Percentiles rank a stretch among this genome's conserved stretches.
Conservation (phyloP, 1,284 basidiomycete genomes). For the Apiotrichum veenhuisii region DNA sequence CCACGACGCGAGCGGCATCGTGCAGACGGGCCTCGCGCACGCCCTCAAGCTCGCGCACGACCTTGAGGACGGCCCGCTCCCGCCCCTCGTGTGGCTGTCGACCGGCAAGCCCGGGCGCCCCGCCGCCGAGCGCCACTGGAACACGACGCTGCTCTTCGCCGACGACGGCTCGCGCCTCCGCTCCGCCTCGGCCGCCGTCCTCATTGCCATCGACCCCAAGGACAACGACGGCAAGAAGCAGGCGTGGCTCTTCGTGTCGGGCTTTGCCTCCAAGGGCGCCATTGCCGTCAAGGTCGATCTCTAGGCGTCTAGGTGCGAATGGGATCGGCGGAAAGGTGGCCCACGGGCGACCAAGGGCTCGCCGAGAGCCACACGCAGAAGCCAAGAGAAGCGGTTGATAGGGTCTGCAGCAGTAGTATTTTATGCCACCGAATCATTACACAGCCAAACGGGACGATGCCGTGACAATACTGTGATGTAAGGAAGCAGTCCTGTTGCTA, state of each 20-base stretch:
- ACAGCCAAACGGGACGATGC: too few species aligned
- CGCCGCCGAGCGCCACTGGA: slow-evolving; percentile 7
- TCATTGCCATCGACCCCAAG: slow-evolving; percentile 22
- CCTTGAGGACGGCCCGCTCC: slow-evolving; percentile 1
- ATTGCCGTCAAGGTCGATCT: slow-evolving; percentile 25
- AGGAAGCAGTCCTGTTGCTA: too few species aligned
- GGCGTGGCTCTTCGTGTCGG: slow-evolving; percentile 29
- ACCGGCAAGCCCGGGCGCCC: background rate
- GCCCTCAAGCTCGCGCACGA: slow-evolving; percentile 11
- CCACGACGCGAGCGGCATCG: slow-evolving; percentile 21
- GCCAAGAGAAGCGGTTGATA: too few species aligned
- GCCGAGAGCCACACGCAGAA: too few species aligned
- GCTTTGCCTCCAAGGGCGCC: slow-evolving; percentile 20
- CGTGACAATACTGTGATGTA: too few species aligned
- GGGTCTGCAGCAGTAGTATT: too few species aligned
- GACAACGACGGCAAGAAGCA: slow-evolving; percentile 23
- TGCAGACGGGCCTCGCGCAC: slow-evolving; percentile 26
- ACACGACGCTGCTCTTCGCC: slow-evolving; percentile 13
- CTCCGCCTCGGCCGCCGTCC: slow-evolving; percentile 20
- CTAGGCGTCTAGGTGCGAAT: background rate
- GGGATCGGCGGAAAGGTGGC: too few species aligned
- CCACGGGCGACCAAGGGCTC: too few species aligned
- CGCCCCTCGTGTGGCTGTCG: slow-evolving; percentile 18
- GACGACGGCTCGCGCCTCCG: slow-evolving; percentile 26
- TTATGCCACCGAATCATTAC: too few species aligned